A percentile compares a stretch with the other conserved stretches of the same genome.
Conservation (phyloP, 768 basidiomycete genomes). For the Pisolithus microcarpus region DNA sequence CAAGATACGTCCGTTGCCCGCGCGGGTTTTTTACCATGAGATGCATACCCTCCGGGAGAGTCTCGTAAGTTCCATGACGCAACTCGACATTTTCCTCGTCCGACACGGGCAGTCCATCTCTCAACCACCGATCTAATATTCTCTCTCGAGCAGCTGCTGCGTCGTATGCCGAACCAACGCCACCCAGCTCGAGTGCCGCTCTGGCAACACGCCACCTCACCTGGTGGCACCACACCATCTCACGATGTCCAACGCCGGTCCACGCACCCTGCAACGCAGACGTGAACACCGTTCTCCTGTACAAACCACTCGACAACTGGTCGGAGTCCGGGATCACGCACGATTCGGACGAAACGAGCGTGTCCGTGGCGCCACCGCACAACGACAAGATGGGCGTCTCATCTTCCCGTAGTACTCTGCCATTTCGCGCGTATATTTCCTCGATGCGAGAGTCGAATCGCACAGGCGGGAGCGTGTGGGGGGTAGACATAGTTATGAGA, state of each 20-base stretch:
- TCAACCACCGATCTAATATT: constrained; percentile 60
- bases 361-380: constrained; percentile 88
- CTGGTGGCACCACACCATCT: constrained; percentile 99
- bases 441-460: constrained; percentile 80
- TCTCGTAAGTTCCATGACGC: constrained; percentile 23
- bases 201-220: constrained; percentile 85
- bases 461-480: constrained; percentile 81
- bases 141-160: constrained; percentile 24
- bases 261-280: constrained; percentile 85
- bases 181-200: constrained; percentile 62
- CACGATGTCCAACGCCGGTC: constrained; percentile 92
- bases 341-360: constrained; percentile 87
- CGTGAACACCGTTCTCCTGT: constrained; percentile 68
- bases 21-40: constrained; percentile 41
- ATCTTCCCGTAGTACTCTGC: constrained; percentile 32
- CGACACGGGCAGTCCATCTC: constrained; percentile 38
- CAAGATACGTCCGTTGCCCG: constrained; percentile 40
- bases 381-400: constrained; percentile 73
- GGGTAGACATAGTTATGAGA: constrained; percentile 95
- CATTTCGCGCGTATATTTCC: constrained; percentile 52
- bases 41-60: constrained; percentile 29
- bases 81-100: constrained; percentile 7
- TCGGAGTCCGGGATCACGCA: constrained; percentile 50
- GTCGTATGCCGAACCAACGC: constrained; percentile 7
- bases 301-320: constrained; percentile 17